These are phyloP conservation scores for Podila epicladia DNA, from an alignment of 192 early-diverging fungal species.

Conservation along the genomic window DNA sequence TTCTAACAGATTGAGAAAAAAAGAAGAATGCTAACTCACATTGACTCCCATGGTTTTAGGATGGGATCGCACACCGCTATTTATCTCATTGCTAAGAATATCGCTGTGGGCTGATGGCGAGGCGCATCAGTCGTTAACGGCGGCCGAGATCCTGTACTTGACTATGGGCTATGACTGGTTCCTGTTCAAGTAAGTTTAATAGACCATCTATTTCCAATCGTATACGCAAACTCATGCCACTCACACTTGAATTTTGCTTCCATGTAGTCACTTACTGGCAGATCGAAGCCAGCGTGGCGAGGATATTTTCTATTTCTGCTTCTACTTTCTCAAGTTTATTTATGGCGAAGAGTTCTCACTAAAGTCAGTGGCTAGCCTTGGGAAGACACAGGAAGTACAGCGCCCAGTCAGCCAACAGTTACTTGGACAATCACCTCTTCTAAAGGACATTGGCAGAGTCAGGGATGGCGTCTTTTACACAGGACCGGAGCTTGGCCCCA, in stretches of 20 bases:
- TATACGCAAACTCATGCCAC: background rate
- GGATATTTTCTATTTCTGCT: slow-evolving; percentile 55
- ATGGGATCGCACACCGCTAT: slow-evolving; percentile 51
- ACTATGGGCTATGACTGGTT: slow-evolving; percentile 55
- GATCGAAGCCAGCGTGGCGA: slow-evolving; percentile 50
- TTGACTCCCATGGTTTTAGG: slow-evolving; percentile 9
- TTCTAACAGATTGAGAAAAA: background rate
- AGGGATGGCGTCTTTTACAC: background rate
- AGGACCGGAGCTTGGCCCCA: background rate
- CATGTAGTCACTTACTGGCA: slow-evolving; percentile 34
- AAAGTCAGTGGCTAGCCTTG: slow-evolving; percentile 15
- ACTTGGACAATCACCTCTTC: slow-evolving; percentile 16
- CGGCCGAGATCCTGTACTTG: slow-evolving; percentile 50
- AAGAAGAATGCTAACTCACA: background rate
- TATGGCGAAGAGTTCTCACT: slow-evolving; percentile 47
- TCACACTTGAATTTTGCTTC: background rate
- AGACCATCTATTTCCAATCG: background rate
- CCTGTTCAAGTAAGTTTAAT: slow-evolving; percentile 39
- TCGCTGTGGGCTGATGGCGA: slow-evolving; percentile 51
- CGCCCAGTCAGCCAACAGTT: slow-evolving; percentile 4
- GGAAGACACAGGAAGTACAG: slow-evolving; percentile 9
- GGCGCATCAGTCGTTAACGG: slow-evolving; percentile 44
- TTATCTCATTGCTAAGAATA: slow-evolving; percentile 44
- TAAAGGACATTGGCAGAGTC: slow-evolving; percentile 26
- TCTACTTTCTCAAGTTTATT: slow-evolving; percentile 50